Evolutionary conservation across 139 green algal species (phyloP), one percentile per base, ranked within the genome.

Genomic region (Desmodesmus armatus): DNA sequence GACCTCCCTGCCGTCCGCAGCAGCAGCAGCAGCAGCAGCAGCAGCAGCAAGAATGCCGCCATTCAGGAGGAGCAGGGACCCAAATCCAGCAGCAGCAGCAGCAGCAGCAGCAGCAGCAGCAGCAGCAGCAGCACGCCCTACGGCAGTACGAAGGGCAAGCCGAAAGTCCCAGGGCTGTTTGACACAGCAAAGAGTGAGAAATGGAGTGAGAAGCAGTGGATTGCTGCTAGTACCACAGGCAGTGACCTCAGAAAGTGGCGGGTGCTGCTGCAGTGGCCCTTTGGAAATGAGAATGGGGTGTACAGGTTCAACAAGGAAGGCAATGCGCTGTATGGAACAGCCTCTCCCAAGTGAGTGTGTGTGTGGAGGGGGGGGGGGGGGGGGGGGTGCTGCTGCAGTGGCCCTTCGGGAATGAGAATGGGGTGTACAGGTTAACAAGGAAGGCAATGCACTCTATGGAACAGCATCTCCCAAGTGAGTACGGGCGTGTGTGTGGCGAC

Each of bases 351-450:
- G 77, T 83, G 25, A 23, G 55, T 3, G 9, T 5, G n/a, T n/a
- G n/a, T n/a, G n/a, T n/a, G n/a, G n/a, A n/a, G n/a, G n/a, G n/a
- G n/a, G n/a, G n/a, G n/a, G n/a, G n/a, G n/a, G n/a, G n/a, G 23
- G 73, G 77, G 77, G 35, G 77, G 21, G 3, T 21, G 77, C 55
- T 83, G 39, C 21, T 83, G 13, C 29, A 27, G 9, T 83, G 77
- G 77, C 77, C 77, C 0, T 83, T 83, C 73, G 77, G 77, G n/a
- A 58, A 83, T 40, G 58, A 83, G 15, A 39, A 58, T 0, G 77
- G 77, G 2, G 77, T 83, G 77, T 83, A 74, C 21, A 58, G 77
- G 77, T 58, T 83, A 83, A 73, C 29, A 83, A 83, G 55, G 37
- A 19, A 1, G 77, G 77, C 5, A 13, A 83, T 41, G 77, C 39